Evolutionary conservation across 2,329 filamentous ascomycete genomes (phyloP).

Genomic region (Elsinoe necatrix): DNA sequence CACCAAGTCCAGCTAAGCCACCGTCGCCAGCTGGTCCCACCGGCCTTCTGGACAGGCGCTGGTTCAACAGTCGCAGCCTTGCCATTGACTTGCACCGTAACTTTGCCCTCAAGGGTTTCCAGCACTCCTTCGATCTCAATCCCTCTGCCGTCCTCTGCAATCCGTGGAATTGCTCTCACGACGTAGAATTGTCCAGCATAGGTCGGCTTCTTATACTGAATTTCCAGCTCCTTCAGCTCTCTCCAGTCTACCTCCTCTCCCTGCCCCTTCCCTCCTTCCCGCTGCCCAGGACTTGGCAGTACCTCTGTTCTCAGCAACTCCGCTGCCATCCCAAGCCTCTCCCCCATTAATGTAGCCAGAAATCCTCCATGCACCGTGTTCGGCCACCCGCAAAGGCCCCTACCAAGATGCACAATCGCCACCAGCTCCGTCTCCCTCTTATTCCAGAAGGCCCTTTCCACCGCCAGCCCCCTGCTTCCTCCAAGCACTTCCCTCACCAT

Average conservation of each 20-base stretch:
- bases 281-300: neutral
- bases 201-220: slow-evolving; percentile 57
- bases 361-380: slow-evolving; percentile 62
- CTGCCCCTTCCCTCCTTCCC: neutral
- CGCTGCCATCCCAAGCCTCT: slow-evolving; percentile 58
- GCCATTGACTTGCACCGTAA: slow-evolving; percentile 48
- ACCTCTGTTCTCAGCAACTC: slow-evolving; percentile 34
- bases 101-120: slow-evolving; percentile 46
- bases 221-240: slow-evolving; percentile 34
- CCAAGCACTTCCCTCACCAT: slow-evolving; percentile 28
- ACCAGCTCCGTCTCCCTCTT: slow-evolving; percentile 48
- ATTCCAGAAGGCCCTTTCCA: slow-evolving; percentile 59
- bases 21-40: neutral
- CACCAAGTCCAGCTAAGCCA: neutral
- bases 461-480: slow-evolving; percentile 35
- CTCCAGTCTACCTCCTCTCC: slow-evolving; percentile 7
- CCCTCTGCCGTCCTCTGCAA: slow-evolving; percentile 30
- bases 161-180: slow-evolving; percentile 41
- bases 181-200: slow-evolving; percentile 56
- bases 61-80: slow-evolving; percentile 9
- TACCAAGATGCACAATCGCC: slow-evolving; percentile 60
- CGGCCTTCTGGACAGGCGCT: neutral
- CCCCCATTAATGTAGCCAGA: slow-evolving; percentile 60
- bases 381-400: slow-evolving; percentile 60
- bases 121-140: slow-evolving; percentile 46